Base-by-base conservation (phyloP, 2,329 filamentous ascomycete genomes). In the Aspergillus hortae region DNA sequence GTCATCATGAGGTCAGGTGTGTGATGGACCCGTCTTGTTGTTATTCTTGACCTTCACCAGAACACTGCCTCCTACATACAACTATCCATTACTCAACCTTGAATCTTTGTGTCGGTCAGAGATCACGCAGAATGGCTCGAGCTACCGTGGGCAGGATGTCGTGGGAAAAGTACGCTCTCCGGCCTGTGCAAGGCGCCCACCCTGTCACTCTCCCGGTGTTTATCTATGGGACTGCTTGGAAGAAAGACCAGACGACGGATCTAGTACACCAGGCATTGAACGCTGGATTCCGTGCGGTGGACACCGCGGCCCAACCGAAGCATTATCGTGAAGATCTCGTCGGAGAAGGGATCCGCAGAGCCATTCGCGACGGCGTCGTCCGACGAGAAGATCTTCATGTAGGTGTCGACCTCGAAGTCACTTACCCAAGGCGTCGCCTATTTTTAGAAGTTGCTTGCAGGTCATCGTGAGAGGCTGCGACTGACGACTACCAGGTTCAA, bases 191-290 rank as follows among this genome's bases (percentile, higher is more conserved):
- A 25, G 56, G 60, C 27, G 61, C 60, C 15, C 55, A 52, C 12
- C 53, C 61, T 27, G 57, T 63, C 12, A 54, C 58, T n/a, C 67
- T 74, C 42, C 75, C 75, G 4, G 64, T 72, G 4, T 78, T 83
- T 57, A 72, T 94, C 56, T 94, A 94, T 67, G 89, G 89, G 47
- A 92, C 89, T 2, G 89, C 89, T n/a, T 92, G 89, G 89, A 94
- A 94, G 69, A 86, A 87, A 62, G 83, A 86, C 1, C 72, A 73
- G 15, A 90, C 88, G 0, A 78, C 80, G 17, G 75, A 81, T 49
- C 77, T 92, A 2, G 89, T 94, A 19, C 82, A 86, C 60, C 70
- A 79, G 56, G 89, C 90, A 2, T 65, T 94, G 32, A 76, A 77
- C 42, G 74, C 81, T 42, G 89, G 89, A 4, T 94, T 92, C 61